Percentiles rank a stretch among this genome's conserved stretches.
phyloP scores from a whole-genome alignment of 2,329 filamentous ascomycete species.

The Exophiala mesophila region DNA sequence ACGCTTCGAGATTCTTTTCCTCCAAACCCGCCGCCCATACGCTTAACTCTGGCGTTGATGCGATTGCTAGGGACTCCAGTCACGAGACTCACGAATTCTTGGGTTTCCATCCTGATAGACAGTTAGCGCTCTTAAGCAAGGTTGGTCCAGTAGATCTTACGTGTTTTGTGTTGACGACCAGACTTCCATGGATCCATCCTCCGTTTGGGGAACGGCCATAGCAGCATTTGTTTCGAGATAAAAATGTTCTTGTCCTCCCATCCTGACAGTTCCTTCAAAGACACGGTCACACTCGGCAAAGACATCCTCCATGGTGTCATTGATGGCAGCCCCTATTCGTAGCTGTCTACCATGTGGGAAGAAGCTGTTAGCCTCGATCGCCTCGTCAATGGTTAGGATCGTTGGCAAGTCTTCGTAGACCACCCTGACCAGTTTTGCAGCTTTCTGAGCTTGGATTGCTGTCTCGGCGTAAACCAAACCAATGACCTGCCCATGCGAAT shows the following conservation, averaged over 20 bases:
- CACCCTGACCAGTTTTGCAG: constrained; percentile 74
- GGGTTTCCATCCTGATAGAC: constrained; percentile 64
- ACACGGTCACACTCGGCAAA: constrained; percentile 76
- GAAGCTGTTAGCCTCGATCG: constrained; percentile 83
- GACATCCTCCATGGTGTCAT: constrained; percentile 59
- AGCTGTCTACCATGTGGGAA: constrained; percentile 78
- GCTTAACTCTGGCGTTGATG: constrained; percentile 82
- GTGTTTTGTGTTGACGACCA: constrained; percentile 92
- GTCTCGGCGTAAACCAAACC: constrained; percentile 80
- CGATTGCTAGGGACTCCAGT: constrained; percentile 82
- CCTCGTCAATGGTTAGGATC: constrained; percentile 91
- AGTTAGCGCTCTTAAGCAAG: neutral
- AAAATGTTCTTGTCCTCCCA: constrained; percentile 97
- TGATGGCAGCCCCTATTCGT: constrained; percentile 59
- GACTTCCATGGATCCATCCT: constrained; percentile 93
- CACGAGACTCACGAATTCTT: constrained; percentile 80
- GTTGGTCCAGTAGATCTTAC: neutral
- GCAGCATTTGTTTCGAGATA: constrained; percentile 92
- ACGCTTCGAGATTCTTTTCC: constrained; percentile 90
- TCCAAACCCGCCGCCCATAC: constrained; percentile 89
- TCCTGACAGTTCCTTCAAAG: constrained; percentile 75
- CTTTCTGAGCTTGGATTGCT: constrained; percentile 71
- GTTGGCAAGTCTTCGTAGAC: constrained; percentile 88
- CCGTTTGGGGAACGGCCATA: constrained; percentile 77
- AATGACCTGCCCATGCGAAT: constrained; percentile 89